Evolutionary conservation across 768 basidiomycete species (phyloP), one percentile per base, ranked within the genome.

Genomic region (Amyloporia xantha): DNA sequence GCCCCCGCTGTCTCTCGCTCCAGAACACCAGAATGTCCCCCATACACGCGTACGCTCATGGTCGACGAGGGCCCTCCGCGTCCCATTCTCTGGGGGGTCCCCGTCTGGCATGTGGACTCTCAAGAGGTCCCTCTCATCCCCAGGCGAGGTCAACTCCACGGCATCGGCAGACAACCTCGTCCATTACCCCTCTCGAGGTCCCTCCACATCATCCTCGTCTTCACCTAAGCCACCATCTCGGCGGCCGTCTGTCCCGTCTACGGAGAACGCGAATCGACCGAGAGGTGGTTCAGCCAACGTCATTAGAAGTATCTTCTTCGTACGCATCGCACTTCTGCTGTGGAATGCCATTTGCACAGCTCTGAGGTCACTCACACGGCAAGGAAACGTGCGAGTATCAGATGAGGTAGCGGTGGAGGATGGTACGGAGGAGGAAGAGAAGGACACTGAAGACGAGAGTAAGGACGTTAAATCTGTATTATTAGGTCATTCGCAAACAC

Each of bases 301-400:
- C 21, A 38, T 66, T 50, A 61, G 77, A 61, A 80, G 79, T 41
- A 71, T 87, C 58, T 81, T 82, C 73, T 74, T 89, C 59, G 74
- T 88, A 53, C 85, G 84, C 37, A 70, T 87, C 51, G 75, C 87
- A 52, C 72, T 81, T 37, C 53, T 82, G 33, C 71, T 82, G 47
- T 91, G 88, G 86, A 73, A 84, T 57, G 75, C 78, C 41, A 66
- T 91, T 54, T 78, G 75, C 53, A 71, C 76, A 6, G 77, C 78
- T 19, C 86, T 82, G 74, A 66, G 71, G n/a, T 76, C 81, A 30
- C 59, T 68, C 28, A 51, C 59, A 5, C 51, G 60, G 28, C 54
- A 51, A 53, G 27, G 49, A 26, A 43, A 54, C 26, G 55, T 53
- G 47, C 51, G 60, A 5, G 49, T 26, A 19, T 55, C 51, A 10